A percentile compares a stretch with the other conserved stretches of the same genome.
These are phyloP conservation scores for Hericium alpestre DNA, from an alignment of 768 basidiomycete species.

Conservation along the genomic window DNA sequence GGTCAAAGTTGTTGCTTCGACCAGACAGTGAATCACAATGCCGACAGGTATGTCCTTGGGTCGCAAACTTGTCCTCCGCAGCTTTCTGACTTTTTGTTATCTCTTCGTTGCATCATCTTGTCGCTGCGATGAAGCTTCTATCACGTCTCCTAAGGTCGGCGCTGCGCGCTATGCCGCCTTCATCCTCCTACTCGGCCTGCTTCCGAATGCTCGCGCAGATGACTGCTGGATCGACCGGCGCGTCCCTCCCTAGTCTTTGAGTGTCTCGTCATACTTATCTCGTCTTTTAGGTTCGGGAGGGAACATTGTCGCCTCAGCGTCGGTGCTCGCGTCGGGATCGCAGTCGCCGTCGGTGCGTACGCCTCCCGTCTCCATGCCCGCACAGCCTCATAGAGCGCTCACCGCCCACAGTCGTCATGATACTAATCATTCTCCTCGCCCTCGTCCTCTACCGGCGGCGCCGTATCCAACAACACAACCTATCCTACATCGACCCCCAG, in stretches of 20 bases:
- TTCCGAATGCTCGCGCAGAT: not conserved
- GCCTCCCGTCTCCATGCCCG: not conserved
- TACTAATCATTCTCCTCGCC: not conserved
- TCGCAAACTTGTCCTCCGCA: no score
- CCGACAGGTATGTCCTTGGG: no score
- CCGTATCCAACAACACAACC: not conserved
- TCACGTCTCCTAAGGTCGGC: no score
- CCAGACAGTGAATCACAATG: no score
- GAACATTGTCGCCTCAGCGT: not conserved
- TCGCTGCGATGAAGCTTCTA: no score
- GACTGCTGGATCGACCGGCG: not conserved
- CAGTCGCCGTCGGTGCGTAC: not conserved
- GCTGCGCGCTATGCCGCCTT: not conserved
- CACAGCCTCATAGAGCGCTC: not conserved
- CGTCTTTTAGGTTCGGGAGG: not conserved
- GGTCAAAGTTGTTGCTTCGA: no score
- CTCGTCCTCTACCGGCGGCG: not conserved
- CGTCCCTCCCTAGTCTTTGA: not conserved
- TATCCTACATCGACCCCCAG: not conserved
- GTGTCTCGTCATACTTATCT: not conserved
- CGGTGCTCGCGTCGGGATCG: not conserved
- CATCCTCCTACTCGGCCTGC: not conserved
- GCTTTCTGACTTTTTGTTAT: no score
- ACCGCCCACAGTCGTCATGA: not conserved
- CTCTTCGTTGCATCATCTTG: no score